Conservation (phyloP, 768 basidiomycete genomes). For the Collybia sordida region DNA sequence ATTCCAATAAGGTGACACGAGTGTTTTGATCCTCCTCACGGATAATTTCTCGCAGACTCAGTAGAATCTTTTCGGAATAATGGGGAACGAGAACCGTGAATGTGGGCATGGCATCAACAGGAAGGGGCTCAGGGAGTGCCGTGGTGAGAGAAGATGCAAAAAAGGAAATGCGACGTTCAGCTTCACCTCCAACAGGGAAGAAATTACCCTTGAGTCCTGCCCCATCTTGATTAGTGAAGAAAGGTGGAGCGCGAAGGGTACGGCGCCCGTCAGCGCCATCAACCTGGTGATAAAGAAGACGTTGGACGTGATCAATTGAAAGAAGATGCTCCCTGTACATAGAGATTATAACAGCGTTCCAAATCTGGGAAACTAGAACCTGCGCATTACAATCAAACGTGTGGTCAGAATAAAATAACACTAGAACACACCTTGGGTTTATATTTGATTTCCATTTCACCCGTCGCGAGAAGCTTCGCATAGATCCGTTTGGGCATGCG, state of each 20-base stretch:
- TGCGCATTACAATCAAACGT: slow-evolving; percentile 18
- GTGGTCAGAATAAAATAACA: background rate
- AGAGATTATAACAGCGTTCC: slow-evolving; percentile 99
- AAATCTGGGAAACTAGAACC: slow-evolving; percentile 97
- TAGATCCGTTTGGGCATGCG: slow-evolving; percentile 97
- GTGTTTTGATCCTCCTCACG: slow-evolving; percentile 96
- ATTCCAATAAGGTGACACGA: slow-evolving; percentile 95
- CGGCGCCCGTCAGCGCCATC: slow-evolving; percentile 88
- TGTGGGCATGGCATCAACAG: slow-evolving; percentile 98
- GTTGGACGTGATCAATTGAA: slow-evolving; percentile 97
- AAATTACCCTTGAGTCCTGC: slow-evolving; percentile 75
- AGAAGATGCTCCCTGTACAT: slow-evolving; percentile 99
- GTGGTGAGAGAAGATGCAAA: slow-evolving; percentile 98
- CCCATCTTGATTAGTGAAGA: slow-evolving; percentile 91
- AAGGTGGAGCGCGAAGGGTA: slow-evolving; percentile 92
- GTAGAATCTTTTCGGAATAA: slow-evolving; percentile 97
- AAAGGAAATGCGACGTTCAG: slow-evolving; percentile 97
- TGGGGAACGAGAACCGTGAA: slow-evolving; percentile 99
- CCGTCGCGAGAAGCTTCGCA: slow-evolving; percentile 93
- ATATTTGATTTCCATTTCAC: slow-evolving; percentile 99
- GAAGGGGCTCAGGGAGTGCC: slow-evolving; percentile 90
- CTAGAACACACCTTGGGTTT: slow-evolving; percentile 79
- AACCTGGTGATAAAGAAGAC: slow-evolving; percentile 95
- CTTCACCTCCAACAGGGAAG: slow-evolving; percentile 93
- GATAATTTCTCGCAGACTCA: slow-evolving; percentile 97